Evolutionary conservation across 2,329 filamentous ascomycete genomes (phyloP).

Genomic region (Neopestalotiopsis sp.): DNA sequence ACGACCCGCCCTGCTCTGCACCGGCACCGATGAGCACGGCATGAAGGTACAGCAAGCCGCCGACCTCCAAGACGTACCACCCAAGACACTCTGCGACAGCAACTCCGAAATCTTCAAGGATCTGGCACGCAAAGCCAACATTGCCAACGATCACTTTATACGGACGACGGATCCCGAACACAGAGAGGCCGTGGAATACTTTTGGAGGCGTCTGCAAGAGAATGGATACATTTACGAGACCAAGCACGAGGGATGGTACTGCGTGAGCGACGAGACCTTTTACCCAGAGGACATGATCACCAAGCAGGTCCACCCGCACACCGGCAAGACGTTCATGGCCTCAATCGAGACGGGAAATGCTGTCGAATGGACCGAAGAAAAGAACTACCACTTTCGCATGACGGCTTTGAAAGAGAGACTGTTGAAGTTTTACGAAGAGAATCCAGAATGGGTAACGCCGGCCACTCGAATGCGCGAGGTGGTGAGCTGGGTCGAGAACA

Average conservation of each 20-base stretch:
- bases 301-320: slow-evolving; percentile 75
- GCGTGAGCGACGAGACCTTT: slow-evolving; percentile 94
- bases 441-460: slow-evolving; percentile 80
- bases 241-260: slow-evolving; percentile 95
- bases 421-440: slow-evolving; percentile 77
- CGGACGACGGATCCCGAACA: slow-evolving; percentile 88
- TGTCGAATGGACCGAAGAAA: slow-evolving; percentile 93
- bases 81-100: slow-evolving; percentile 86
- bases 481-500: slow-evolving; percentile 74
- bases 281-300: slow-evolving; percentile 81
- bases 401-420: slow-evolving; percentile 81
- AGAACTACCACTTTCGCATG: slow-evolving; percentile 93
- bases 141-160: slow-evolving; percentile 86
- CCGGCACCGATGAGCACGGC: slow-evolving; percentile 96
- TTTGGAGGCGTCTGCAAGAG: slow-evolving; percentile 83
- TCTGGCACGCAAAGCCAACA: slow-evolving; percentile 70
- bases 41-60: slow-evolving; percentile 96
- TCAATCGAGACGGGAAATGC: slow-evolving; percentile 88
- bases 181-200: slow-evolving; percentile 82
- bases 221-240: slow-evolving; percentile 81
- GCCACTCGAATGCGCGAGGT: slow-evolving; percentile 77
- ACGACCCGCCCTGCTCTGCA: slow-evolving; percentile 72
- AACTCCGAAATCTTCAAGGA: slow-evolving; percentile 81
- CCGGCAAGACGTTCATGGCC: slow-evolving; percentile 81
- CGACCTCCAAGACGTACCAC: slow-evolving; percentile 68